Evolutionary conservation across 2,329 filamentous ascomycete genomes (phyloP), one percentile per base, ranked within the genome.

Genomic region (Trichoderma hamatum): DNA sequence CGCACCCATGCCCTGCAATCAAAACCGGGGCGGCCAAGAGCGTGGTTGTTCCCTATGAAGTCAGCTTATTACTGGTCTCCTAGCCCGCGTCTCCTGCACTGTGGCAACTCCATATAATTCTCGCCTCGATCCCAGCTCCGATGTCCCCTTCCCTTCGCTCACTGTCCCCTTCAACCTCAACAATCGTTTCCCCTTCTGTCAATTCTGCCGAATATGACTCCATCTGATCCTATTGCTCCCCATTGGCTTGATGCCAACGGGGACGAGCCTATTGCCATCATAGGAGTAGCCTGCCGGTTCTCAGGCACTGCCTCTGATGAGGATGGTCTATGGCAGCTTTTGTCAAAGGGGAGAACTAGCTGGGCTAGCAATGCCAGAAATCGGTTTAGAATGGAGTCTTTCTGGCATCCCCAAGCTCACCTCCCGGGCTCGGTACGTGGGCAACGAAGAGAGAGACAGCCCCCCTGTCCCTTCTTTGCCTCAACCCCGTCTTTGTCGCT

Each of bases 211-310:
- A 68, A 1, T 28, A 68, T 68, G 66, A 51, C 66, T 55, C 54
- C 56, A 28, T 34, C 58, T 21, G 24, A 68, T 30, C 32, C 28
- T 24, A 34, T 56, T 3, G 56, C 65, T 21, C 24, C 67, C n/a
- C 61, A 43, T 13, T 65, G 52, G 67, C 61, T 69, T 4, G 67
- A 69, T 59, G 61, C 60, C 55, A 59, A 63, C 54, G 67, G 60
- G 13, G 61, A 19, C 2, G 79, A 81, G 64, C 80, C 81, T 26
- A 82, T 83, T 67, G 82, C 81, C n/a, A 76, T 83, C 34, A 74
- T 83, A 61, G 81, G 81, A 62, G 78, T 59, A n/a, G 79, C 75
- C 5, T 83, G 80, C 71, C 78, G 80, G 13, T 81, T 82, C 34
- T 78, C 80, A 5, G 80, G 80, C 3, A 73, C 72, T 52, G 74